Evolutionary conservation across 805 yeast genomes (phyloP).

Genomic region (Candida cerambycidarum): DNA sequence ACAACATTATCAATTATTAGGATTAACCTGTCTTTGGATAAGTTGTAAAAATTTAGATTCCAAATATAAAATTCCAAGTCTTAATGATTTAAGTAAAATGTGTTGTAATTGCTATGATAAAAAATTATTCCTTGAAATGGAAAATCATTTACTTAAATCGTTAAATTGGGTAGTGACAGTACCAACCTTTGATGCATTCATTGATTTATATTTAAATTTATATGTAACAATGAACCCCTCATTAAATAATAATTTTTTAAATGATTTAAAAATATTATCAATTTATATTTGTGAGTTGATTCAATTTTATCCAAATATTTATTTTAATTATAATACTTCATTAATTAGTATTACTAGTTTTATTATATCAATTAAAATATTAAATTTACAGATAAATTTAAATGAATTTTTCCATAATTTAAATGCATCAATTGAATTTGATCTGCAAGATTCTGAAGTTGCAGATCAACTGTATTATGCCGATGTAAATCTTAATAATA

Average conservation of each 20-base stretch:
- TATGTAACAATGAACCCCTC: slow-evolving; percentile 24
- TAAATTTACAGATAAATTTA: slow-evolving; percentile 36
- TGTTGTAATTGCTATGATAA: slow-evolving; percentile 60
- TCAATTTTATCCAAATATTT: slow-evolving; percentile 59
- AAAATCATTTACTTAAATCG: slow-evolving; percentile 60
- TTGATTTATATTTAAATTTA: slow-evolving; percentile 56
- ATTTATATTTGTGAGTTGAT: slow-evolving; percentile 65
- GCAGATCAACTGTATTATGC: slow-evolving; percentile 5
- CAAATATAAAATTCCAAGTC: slow-evolving; percentile 57
- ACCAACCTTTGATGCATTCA: slow-evolving; percentile 62
- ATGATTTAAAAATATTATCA: slow-evolving; percentile 55
- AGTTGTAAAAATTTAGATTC: slow-evolving; percentile 49
- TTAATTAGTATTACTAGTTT: slow-evolving; percentile 47
- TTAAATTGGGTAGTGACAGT: slow-evolving; percentile 64
- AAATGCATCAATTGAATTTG: slow-evolving; percentile 16
- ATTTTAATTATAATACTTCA: slow-evolving; percentile 57
- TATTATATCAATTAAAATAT: slow-evolving; percentile 20
- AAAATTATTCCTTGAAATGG: slow-evolving; percentile 63
- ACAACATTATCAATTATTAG: slow-evolving; percentile 46
- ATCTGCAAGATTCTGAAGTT: slow-evolving; percentile 15
- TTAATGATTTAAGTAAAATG: slow-evolving; percentile 51
- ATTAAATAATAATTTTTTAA: slow-evolving; percentile 26
- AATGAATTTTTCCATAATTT: slow-evolving; percentile 14
- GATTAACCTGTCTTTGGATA: slow-evolving; percentile 45
- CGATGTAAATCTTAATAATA: not conserved